Percentiles rank a stretch among this genome's conserved stretches.
These are phyloP conservation scores for Fusarium sp. DNA, from an alignment of 2,329 filamentous ascomycete species.

Conservation along the genomic window DNA sequence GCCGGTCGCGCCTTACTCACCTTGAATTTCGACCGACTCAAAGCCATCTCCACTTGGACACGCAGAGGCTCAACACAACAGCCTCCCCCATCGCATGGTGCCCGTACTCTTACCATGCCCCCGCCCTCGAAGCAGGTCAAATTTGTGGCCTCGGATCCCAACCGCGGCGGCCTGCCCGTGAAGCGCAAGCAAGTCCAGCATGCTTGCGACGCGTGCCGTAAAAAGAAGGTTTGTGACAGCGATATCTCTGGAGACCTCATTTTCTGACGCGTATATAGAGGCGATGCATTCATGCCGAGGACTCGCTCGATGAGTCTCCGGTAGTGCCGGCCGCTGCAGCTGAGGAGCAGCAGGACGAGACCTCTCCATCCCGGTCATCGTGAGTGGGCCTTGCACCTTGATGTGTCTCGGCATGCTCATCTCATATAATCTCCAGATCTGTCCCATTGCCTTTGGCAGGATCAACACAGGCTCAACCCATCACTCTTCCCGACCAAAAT, in stretches of 20 bases:
- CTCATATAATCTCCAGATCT: constrained; percentile 30
- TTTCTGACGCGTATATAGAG: constrained; percentile 51
- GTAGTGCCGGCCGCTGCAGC: constrained; percentile 18
- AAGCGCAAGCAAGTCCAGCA: constrained; percentile 74
- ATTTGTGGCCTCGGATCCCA: constrained; percentile 70
- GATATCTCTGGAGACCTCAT: neutral
- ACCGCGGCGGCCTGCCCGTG: constrained; percentile 65
- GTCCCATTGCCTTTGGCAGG: constrained; percentile 13
- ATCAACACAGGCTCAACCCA: constrained; percentile 19
- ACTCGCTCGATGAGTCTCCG: constrained; percentile 49
- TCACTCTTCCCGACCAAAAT: constrained; percentile 25
- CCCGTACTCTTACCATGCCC: constrained; percentile 30
- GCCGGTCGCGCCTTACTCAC: constrained; percentile 24
- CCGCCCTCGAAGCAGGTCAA: constrained; percentile 59
- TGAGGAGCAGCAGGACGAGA: constrained; percentile 46
- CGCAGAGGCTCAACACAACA: constrained; percentile 10
- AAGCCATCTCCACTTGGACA: constrained; percentile 26
- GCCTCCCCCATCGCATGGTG: constrained; percentile 10
- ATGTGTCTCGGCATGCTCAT: constrained; percentile 11
- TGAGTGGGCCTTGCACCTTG: constrained; percentile 39
- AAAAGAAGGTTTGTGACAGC: constrained; percentile 63
- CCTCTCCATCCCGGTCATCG: constrained; percentile 52
- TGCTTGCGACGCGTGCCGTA: constrained; percentile 70
- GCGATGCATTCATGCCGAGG: constrained; percentile 61
- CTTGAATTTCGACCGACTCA: constrained; percentile 30